A percentile compares a stretch with the other conserved stretches of the same genome.
These are phyloP conservation scores for Pythium sp. DNA, from an alignment of 352 stramenopile genomes.

Conservation along the genomic window DNA sequence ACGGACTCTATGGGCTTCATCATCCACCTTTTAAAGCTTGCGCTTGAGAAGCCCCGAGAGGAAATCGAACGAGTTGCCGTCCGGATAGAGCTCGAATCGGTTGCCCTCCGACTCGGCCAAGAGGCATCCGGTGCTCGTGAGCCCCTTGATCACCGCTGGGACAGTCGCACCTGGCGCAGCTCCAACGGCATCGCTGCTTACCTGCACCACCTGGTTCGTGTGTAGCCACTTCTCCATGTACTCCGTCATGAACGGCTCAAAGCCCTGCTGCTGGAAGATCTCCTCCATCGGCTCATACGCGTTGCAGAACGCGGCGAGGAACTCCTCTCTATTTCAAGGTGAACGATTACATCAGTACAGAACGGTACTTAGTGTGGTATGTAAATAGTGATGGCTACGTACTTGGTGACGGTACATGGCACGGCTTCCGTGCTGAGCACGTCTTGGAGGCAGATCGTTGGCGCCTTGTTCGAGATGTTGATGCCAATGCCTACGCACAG, in stretches of 20 bases:
- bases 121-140: slow-evolving; percentile 77
- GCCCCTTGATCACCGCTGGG: slow-evolving; percentile 71
- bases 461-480: slow-evolving; percentile 87
- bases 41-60: slow-evolving; percentile 81
- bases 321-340: slow-evolving; percentile 58
- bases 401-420: slow-evolving; percentile 78
- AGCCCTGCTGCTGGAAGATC: slow-evolving; percentile 77
- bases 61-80: slow-evolving; percentile 90
- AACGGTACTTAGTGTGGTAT: not conserved
- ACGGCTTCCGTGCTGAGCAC: slow-evolving; percentile 55
- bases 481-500: slow-evolving; percentile 65
- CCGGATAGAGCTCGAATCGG: slow-evolving; percentile 83
- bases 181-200: slow-evolving; percentile 38
- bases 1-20: not conserved
- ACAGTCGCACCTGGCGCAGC: slow-evolving; percentile 27
- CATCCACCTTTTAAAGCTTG: slow-evolving; percentile 50
- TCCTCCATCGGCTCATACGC: slow-evolving; percentile 84
- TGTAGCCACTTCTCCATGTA: slow-evolving; percentile 87
- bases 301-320: slow-evolving; percentile 88
- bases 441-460: slow-evolving; percentile 87
- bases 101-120: slow-evolving; percentile 64
- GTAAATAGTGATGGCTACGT: slow-evolving; percentile 14
- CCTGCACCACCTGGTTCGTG: slow-evolving; percentile 79
- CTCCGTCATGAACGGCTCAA: slow-evolving; percentile 80
- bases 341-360: not conserved